A percentile compares a stretch with the other conserved stretches of the same genome.
Conservation (phyloP, 176 grass and related monocot species). For the Musa itinerans region DNA sequence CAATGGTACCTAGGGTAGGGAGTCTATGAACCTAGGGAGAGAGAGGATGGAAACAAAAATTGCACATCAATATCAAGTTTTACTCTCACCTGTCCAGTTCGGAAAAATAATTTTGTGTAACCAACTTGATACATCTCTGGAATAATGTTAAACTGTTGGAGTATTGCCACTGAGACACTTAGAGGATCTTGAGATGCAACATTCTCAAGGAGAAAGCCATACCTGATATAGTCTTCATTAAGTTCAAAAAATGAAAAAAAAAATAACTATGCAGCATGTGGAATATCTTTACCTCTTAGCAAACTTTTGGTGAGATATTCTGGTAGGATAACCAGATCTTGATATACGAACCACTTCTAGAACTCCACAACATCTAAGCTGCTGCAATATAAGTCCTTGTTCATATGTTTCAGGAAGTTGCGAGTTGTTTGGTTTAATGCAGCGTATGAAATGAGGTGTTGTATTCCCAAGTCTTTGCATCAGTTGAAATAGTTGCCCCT, state of each 20-base stretch:
- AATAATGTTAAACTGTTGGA: slow-evolving; percentile 92
- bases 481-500: slow-evolving; percentile 96
- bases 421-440: slow-evolving; percentile 95
- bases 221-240: slow-evolving; percentile 39
- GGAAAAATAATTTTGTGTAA: slow-evolving; percentile 96
- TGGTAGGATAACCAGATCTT: slow-evolving; percentile 92
- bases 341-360: slow-evolving; percentile 98
- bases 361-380: slow-evolving; percentile 94
- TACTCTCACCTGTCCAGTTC: slow-evolving; percentile 81
- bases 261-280: neutral
- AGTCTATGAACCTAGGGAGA: neutral
- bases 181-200: slow-evolving; percentile 86
- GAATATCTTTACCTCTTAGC: slow-evolving; percentile 53
- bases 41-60: neutral
- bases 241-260: slow-evolving; percentile 2
- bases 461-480: slow-evolving; percentile 96
- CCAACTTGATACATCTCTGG: slow-evolving; percentile 99
- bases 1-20: no score
- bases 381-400: slow-evolving; percentile 85
- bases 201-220: slow-evolving; percentile 91
- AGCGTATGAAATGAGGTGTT: slow-evolving; percentile 93
- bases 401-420: slow-evolving; percentile 84
- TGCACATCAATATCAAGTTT: neutral
- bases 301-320: slow-evolving; percentile 99
- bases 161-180: slow-evolving; percentile 94